Conservation (phyloP, 306 rosid genomes). For the Quercus engelmannii region DNA sequence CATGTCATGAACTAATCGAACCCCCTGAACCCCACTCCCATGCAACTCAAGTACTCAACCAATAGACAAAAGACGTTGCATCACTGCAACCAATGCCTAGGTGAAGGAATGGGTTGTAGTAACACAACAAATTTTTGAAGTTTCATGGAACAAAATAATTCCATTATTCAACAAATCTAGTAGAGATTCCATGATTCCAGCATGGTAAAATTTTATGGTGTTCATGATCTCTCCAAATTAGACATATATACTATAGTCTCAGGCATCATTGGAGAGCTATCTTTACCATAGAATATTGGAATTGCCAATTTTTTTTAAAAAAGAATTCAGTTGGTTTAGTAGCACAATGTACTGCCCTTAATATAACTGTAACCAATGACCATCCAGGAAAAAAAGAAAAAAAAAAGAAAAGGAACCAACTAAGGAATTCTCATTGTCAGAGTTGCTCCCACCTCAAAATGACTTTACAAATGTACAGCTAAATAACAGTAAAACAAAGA, state of each 20-base stretch:
- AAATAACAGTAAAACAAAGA: not conserved
- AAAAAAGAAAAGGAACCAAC: not conserved
- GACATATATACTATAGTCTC: not conserved
- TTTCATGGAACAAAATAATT: too few species aligned
- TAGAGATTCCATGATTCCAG: not conserved
- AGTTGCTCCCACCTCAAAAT: not conserved
- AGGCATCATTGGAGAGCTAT: not conserved
- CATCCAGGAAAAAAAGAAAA: too few species aligned
- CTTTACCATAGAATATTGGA: not conserved
- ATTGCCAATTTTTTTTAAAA: not conserved
- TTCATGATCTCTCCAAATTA: not conserved
- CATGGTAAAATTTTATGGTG: not conserved
- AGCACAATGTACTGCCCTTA: not conserved
- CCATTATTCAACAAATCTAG: not conserved
- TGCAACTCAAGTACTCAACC: slow-evolving; percentile 1
- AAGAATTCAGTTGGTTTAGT: not conserved
- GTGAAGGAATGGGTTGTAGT: too few species aligned
- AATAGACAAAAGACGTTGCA: not conserved
- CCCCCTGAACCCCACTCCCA: not conserved
- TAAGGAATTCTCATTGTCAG: not conserved
- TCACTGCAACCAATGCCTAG: too few species aligned
- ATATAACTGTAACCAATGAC: too few species aligned
- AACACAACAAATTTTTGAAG: too few species aligned
- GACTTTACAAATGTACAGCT: not conserved
- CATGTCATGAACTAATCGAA: not conserved